Conservation (phyloP, 2,329 filamentous ascomycete genomes). For the Fusarium sublunatum region DNA sequence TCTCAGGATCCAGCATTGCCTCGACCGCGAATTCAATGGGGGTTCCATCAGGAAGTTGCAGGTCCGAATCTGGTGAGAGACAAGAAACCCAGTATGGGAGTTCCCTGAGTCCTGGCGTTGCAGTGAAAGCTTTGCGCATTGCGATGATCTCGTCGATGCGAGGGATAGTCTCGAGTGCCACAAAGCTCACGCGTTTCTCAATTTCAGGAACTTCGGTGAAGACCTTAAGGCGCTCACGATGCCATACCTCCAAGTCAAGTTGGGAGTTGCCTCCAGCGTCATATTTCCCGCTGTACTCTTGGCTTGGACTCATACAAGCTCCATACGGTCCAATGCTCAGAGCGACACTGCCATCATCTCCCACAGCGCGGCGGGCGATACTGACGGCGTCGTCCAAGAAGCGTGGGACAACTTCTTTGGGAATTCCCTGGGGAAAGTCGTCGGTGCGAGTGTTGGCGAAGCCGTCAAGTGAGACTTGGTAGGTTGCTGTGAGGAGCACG, state of each 20-base stretch:
- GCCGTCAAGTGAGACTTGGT: constrained; percentile 69
- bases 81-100: constrained; percentile 70
- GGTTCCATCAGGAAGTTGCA: constrained; percentile 68
- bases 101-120: constrained; percentile 41
- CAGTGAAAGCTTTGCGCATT: constrained; percentile 59
- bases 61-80: constrained; percentile 67
- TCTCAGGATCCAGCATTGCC: constrained; percentile 52
- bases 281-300: constrained; percentile 74
- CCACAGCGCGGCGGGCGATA: constrained; percentile 55
- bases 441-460: constrained; percentile 63
- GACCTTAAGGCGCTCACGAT: constrained; percentile 63
- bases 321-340: constrained; percentile 75
- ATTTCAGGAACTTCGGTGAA: constrained; percentile 58
- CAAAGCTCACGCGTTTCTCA: constrained; percentile 59
- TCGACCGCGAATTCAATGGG: constrained; percentile 50
- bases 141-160: constrained; percentile 70
- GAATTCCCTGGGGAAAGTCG: constrained; percentile 58
- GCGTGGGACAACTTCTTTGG: constrained; percentile 51
- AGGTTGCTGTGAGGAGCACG: constrained; percentile 74
- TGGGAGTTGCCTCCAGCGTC: constrained; percentile 59
- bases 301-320: constrained; percentile 72
- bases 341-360: constrained; percentile 56
- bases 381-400: constrained; percentile 59
- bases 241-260: constrained; percentile 65
- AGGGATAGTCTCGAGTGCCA: constrained; percentile 75